phyloP scores from a whole-genome alignment of 352 stramenopile genomes.

The Globisporangium splendens region DNA sequence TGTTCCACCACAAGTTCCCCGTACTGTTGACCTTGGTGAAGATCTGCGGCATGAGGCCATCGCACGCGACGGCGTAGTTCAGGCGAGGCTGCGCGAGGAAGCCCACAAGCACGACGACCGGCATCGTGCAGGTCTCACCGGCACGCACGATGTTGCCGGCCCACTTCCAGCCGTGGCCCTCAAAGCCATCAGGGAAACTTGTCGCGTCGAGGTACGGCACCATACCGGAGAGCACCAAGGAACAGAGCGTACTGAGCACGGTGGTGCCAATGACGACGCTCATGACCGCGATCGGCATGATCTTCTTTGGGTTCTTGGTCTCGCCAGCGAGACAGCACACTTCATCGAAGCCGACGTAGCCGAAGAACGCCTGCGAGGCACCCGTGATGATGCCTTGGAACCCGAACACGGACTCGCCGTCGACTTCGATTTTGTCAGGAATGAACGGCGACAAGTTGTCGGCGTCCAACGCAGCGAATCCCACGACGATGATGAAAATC shows the following conservation, averaged over 20 bases:
- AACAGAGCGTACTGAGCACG: constrained; percentile 63
- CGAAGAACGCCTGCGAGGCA: constrained; percentile 89
- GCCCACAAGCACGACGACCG: constrained; percentile 93
- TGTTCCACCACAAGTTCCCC: constrained; percentile 79
- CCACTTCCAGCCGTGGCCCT: constrained; percentile 38
- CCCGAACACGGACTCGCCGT: constrained; percentile 34
- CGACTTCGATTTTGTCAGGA: constrained; percentile 23
- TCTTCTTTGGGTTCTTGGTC: constrained; percentile 69
- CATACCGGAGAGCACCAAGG: constrained; percentile 88
- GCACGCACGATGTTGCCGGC: constrained; percentile 49
- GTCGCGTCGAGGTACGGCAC: constrained; percentile 35
- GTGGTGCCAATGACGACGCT: constrained; percentile 70
- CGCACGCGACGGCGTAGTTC: constrained; percentile 90
- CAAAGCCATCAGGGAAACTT: constrained; percentile 53
- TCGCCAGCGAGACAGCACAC: constrained; percentile 87
- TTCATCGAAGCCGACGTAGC: constrained; percentile 94
- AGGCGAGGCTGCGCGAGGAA: constrained; percentile 93
- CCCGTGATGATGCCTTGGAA: constrained; percentile 73
- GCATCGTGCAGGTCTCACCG: constrained; percentile 83
- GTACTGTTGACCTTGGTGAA: constrained; percentile 83
- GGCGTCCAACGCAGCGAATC: constrained; percentile 11
- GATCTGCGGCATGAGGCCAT: constrained; percentile 90
- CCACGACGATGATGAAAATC: constrained; percentile 74
- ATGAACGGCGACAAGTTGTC: constrained; percentile 88
- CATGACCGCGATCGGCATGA: constrained; percentile 82